Base-by-base conservation (phyloP, 352 stramenopile species). In the Pythium utonaiense region DNA sequence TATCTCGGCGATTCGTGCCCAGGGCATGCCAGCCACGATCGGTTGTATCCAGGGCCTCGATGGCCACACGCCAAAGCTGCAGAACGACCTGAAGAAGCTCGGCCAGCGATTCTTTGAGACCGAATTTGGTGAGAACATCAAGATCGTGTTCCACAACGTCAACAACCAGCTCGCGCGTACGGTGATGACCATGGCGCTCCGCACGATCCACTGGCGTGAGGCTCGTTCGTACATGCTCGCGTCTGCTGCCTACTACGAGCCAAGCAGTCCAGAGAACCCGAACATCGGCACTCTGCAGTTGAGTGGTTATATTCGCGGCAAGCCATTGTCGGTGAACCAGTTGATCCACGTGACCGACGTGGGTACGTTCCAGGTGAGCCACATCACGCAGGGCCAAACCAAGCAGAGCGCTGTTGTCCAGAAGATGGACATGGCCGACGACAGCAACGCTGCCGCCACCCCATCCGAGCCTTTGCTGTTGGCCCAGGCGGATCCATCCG, bases 331-430 rank as follows among this genome's bases (percentile, higher is more conserved):
- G 57, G 91, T 97, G 31, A 98, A 99, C 72, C 83, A 98, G 55
- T 78, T 99, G 13, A 78, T 99, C 31, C 97, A 99, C 73, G 83
- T 99, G 36, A 95, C 95, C 16, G 94, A 98, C 66, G 77, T 98
- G 17, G 97, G 97, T 6, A 98, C 96, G 31, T 98, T 96, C 73
- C 80, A 93, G 63, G 71, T 97, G 60, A 86, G 69, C 52, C 71
- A 84, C 57, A 93, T 97, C 42, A 78, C 75, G 17, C 69, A 73
- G 25, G 71, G 71, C 0, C 51, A 64, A 1, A 75, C 77, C 14
- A 83, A 79, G 56, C 73, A 88, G 45, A 72, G 75, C 16, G 65
- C 75, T 16, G 61, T 68, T 4, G 57, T 62, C 1, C 75, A 66
- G 33, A 83, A 82, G 53, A 66, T 71, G 70, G 62, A 77, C 38